Conservation (phyloP, 163 green algal genomes). For the Chlorella variabilis region DNA sequence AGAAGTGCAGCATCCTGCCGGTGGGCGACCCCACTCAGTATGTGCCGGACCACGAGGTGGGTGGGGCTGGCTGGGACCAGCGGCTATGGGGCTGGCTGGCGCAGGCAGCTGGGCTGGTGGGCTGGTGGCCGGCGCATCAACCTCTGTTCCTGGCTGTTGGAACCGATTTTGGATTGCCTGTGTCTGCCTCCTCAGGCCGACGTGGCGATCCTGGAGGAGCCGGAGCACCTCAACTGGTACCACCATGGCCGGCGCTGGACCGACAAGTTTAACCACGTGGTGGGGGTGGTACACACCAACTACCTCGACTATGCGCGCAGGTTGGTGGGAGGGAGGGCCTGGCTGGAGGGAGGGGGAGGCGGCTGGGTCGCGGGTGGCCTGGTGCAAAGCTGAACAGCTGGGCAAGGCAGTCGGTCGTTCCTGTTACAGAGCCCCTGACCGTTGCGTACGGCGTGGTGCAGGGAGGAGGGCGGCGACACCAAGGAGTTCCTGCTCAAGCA, state of each 20-base stretch:
- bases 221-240: conserved; percentile 95
- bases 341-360: not conserved
- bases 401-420: not conserved
- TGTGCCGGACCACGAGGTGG: conserved; percentile 85
- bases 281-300: conserved; percentile 99
- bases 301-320: conserved; percentile 96
- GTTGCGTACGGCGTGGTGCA: too few relatives aligned
- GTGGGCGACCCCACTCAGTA: conserved; percentile 93
- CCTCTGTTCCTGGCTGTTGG: too few relatives aligned
- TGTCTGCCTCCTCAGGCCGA: conserved; percentile 69
- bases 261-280: conserved; percentile 93
- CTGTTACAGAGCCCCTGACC: too few relatives aligned
- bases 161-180: too few relatives aligned
- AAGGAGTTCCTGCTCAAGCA: conserved; percentile 46
- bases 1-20: conserved; percentile 96
- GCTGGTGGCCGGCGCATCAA: too few relatives aligned
- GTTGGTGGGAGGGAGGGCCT: conserved; percentile 54
- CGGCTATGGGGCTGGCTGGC: not conserved
- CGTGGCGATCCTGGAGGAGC: conserved; percentile 98
- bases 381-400: conserved; percentile 75
- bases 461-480: conserved; percentile 40
- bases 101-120: too few relatives aligned
- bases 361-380: not conserved
- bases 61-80: not conserved
- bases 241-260: conserved; percentile 96